A percentile compares a stretch with the other conserved stretches of the same genome.
These are phyloP conservation scores for Tausonia pullulans DNA, from an alignment of 1,284 basidiomycete species.

Conservation along the genomic window DNA sequence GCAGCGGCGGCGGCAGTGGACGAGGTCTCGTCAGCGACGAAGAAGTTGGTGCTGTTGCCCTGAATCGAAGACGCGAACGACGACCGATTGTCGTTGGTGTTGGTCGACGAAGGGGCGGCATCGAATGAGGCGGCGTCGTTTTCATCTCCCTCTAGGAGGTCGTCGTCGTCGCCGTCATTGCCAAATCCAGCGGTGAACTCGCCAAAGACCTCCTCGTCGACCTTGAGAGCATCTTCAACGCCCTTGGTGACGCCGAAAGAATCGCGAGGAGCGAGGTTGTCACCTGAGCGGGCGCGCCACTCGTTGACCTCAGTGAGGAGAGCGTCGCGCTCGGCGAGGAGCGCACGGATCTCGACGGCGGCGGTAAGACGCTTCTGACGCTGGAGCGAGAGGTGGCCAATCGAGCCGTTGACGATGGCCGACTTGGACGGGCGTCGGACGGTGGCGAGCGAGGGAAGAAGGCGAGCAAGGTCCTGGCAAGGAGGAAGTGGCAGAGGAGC, in stretches of 20 bases:
- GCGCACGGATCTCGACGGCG: conserved; percentile 57
- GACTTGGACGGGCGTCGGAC: conserved; percentile 87
- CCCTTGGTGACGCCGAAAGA: conserved; percentile 39
- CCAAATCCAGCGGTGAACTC: conserved; percentile 27
- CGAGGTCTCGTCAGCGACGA: conserved; percentile 19
- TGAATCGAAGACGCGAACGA: not conserved
- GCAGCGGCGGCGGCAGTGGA: conserved; percentile 6
- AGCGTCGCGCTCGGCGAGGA: conserved; percentile 65
- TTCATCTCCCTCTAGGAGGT: conserved; percentile 27
- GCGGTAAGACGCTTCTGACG: conserved; percentile 67
- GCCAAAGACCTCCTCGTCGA: conserved; percentile 36
- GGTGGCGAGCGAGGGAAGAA: conserved; percentile 76
- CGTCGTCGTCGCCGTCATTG: conserved; percentile 25
- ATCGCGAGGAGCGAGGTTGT: conserved; percentile 44
- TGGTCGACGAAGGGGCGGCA: not conserved
- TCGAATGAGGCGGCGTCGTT: conserved; percentile 10
- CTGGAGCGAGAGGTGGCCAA: conserved; percentile 68
- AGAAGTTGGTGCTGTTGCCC: conserved; percentile 15
- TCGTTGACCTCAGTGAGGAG: conserved; percentile 75
- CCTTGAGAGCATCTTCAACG: conserved; percentile 31
- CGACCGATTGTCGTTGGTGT: not conserved
- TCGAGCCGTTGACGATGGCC: conserved; percentile 84
- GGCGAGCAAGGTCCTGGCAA: conserved; percentile 64
- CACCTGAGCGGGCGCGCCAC: conserved; percentile 59
- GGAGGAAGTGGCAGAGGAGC: not conserved